phyloP scores from a whole-genome alignment of 768 basidiomycete genomes.

The Boletus reticulatus region DNA sequence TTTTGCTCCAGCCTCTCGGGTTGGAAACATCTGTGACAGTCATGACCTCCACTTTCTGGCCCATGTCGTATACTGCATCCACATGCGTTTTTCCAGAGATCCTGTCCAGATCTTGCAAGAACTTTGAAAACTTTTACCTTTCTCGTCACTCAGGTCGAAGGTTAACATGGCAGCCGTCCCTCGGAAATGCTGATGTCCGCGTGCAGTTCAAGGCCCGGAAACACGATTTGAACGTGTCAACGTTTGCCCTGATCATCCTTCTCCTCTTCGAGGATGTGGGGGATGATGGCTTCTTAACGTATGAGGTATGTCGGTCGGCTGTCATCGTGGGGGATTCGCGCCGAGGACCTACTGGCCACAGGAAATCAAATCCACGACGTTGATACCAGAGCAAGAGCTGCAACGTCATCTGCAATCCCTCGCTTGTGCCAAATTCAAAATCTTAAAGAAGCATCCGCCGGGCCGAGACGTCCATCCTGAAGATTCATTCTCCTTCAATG shows the following conservation, averaged over 20 bases:
- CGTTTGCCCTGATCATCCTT: conserved; percentile 83
- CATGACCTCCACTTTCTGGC: conserved; percentile 98
- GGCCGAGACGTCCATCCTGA: conserved; percentile 72
- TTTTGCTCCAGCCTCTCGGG: conserved; percentile 55
- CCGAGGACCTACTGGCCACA: conserved; percentile 29
- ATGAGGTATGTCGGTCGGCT: conserved; percentile 50
- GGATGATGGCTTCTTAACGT: conserved; percentile 71
- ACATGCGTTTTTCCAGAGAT: conserved; percentile 66
- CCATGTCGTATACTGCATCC: conserved; percentile 64
- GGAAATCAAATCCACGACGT: conserved; percentile 81
- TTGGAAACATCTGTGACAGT: conserved; percentile 87
- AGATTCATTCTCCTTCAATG: conserved; percentile 91
- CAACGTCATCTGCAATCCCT: conserved; percentile 94
- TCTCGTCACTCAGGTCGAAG: conserved; percentile 86
- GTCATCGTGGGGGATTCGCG: not conserved
- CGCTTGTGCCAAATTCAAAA: conserved; percentile 91
- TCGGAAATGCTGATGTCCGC: conserved; percentile 88
- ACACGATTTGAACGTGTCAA: conserved; percentile 92
- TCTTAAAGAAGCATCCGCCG: conserved; percentile 88
- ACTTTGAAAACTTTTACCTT: conserved; percentile 89
- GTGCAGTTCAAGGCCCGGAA: conserved; percentile 73
- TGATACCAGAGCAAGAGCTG: conserved; percentile 73
- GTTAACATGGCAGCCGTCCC: conserved; percentile 87
- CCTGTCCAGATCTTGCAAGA: conserved; percentile 62
- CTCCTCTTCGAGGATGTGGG: conserved; percentile 77